phyloP scores from a whole-genome alignment of 129 eudicot species.

The Flaveria trinervia region DNA sequence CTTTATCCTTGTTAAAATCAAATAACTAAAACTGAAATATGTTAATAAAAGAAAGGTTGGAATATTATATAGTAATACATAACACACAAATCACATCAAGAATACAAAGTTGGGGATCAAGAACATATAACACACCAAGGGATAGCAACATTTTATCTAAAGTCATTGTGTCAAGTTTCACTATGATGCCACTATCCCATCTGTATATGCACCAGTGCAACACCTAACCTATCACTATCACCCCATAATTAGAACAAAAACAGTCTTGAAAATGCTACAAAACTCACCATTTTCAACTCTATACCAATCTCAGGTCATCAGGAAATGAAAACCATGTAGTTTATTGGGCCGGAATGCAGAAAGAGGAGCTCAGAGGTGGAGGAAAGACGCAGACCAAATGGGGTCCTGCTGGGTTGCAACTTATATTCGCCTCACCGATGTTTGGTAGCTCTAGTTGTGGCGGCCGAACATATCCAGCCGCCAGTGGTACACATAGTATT shows the following conservation, averaged over 20 bases:
- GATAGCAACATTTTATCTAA: constrained; percentile 12
- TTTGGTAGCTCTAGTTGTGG: constrained; percentile 85
- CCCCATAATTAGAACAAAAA: constrained; percentile 14
- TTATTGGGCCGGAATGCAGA: constrained; percentile 74
- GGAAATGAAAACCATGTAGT: constrained; percentile 8
- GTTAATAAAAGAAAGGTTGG: not conserved
- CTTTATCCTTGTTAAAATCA: not conserved
- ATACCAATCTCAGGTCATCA: constrained; percentile 14
- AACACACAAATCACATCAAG: constrained; percentile 18
- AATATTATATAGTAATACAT: constrained; percentile 14
- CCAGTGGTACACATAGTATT: constrained; percentile 76
- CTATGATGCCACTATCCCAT: constrained; percentile 28
- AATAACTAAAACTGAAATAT: not conserved
- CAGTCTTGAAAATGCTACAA: constrained; percentile 28
- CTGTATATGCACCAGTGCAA: constrained; percentile 33
- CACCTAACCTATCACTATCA: constrained; percentile 30
- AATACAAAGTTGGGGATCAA: constrained; percentile 7
- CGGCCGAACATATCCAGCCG: constrained; percentile 94
- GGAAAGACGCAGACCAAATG: constrained; percentile 93
- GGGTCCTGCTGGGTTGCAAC: constrained; percentile 95
- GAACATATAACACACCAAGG: constrained; percentile 23
- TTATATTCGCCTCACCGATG: constrained; percentile 68
- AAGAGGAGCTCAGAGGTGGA: constrained; percentile 90
- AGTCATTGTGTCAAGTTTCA: constrained; percentile 22
- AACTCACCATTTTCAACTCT: constrained; percentile 30